Evolutionary conservation across 2,329 filamentous ascomycete species (phyloP).

Genomic region (Diaporthe citri): DNA sequence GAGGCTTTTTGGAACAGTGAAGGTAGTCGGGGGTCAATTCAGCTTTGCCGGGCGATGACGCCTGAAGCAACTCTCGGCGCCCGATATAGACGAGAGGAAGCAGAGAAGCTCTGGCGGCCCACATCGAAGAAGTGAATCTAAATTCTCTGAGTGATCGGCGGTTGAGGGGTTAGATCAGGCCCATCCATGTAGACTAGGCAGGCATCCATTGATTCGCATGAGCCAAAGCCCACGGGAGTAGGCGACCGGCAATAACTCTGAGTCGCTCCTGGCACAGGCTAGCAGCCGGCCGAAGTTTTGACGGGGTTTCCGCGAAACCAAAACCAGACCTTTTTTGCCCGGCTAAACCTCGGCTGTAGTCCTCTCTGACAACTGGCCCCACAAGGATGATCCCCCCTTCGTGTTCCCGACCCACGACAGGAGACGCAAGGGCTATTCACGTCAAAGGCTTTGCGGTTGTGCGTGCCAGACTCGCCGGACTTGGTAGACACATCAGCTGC

Average conservation of each 20-base stretch:
- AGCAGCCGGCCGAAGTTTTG: constrained; percentile 21
- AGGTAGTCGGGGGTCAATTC: too few relatives aligned
- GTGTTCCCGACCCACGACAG: not conserved
- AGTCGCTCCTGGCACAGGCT: constrained; percentile 19
- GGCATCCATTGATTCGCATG: not conserved
- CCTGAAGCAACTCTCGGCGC: not conserved
- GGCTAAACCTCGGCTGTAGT: constrained; percentile 27
- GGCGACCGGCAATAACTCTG: constrained; percentile 7
- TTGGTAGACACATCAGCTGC: not conserved
- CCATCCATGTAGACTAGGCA: not conserved
- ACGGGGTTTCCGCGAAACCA: constrained; percentile 23
- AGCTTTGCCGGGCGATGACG: too few relatives aligned
- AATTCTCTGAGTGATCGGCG: not conserved
- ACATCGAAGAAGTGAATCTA: not conserved
- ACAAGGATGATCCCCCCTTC: constrained; percentile 14
- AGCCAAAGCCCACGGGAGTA: not conserved
- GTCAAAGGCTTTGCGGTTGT: not conserved
- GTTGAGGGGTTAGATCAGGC: not conserved
- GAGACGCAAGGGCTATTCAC: not conserved
- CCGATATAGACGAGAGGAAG: not conserved
- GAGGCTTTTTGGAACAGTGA: too few relatives aligned
- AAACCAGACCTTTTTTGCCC: not conserved
- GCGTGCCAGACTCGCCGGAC: not conserved
- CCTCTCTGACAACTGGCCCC: not conserved
- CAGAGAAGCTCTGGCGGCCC: not conserved